A percentile compares a stretch with the other conserved stretches of the same genome.
Conservation (phyloP, 1,139 yeast genomes). For the Diutina neorugosa region DNA sequence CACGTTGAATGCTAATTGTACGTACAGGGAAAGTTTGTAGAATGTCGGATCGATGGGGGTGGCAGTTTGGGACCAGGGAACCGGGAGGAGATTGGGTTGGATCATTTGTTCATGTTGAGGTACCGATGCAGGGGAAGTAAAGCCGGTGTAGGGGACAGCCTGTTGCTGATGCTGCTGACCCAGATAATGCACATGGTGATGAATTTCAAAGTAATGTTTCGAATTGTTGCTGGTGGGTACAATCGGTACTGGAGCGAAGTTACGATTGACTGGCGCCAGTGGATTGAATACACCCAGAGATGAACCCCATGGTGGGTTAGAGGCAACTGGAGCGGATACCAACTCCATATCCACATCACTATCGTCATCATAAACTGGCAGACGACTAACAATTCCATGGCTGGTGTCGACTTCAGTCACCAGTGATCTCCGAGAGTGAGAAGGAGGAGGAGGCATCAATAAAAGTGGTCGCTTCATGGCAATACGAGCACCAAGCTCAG, state of each 20-base stretch:
- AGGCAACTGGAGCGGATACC: neutral
- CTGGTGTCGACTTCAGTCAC: neutral
- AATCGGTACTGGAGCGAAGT: neutral
- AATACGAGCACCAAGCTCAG: slow-evolving; percentile 13
- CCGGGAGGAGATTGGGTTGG: slow-evolving; percentile 15
- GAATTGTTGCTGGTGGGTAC: neutral
- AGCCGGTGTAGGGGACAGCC: neutral
- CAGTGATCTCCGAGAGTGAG: neutral
- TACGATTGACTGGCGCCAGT: neutral
- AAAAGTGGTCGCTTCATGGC: slow-evolving; percentile 9
- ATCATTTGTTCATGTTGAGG: neutral
- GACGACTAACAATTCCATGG: neutral
- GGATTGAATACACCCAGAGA: neutral
- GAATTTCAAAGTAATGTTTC: neutral
- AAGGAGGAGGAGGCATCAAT: slow-evolving; percentile 4
- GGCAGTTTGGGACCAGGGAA: slow-evolving; percentile 34
- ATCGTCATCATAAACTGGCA: neutral
- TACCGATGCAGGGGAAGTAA: neutral
- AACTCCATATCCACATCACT: slow-evolving; percentile 4
- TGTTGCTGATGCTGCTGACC: neutral
- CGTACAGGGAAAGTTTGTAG: slow-evolving; percentile 43
- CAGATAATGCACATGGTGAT: slow-evolving; percentile 1
- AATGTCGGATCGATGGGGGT: slow-evolving; percentile 31
- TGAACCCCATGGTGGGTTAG: neutral
- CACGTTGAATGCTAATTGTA: slow-evolving; percentile 40